These are phyloP conservation scores for Rutstroemia sydowiana DNA, from an alignment of 2,329 filamentous ascomycete species.

Conservation along the genomic window DNA sequence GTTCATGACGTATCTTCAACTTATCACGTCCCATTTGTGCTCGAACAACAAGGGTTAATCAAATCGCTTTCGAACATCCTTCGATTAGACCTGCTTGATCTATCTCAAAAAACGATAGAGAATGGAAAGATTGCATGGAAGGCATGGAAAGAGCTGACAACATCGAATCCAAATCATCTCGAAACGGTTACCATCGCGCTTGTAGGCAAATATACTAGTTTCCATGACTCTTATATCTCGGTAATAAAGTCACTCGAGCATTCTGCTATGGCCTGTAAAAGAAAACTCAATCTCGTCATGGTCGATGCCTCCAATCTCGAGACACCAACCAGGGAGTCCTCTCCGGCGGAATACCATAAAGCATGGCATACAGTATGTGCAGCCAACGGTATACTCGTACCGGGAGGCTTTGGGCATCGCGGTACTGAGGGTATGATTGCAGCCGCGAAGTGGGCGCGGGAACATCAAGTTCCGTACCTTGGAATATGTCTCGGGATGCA, in stretches of 20 bases:
- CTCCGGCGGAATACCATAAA: slow-evolving; percentile 71
- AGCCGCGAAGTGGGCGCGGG: slow-evolving; percentile 78
- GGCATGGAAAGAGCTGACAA: slow-evolving; percentile 48
- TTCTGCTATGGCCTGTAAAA: slow-evolving; percentile 75
- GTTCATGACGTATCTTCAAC: slow-evolving; percentile 87
- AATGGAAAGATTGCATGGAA: slow-evolving; percentile 66
- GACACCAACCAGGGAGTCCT: slow-evolving; percentile 47
- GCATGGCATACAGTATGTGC: slow-evolving; percentile 76
- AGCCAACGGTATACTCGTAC: slow-evolving; percentile 52
- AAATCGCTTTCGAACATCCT: slow-evolving; percentile 57
- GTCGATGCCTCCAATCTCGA: slow-evolving; percentile 84
- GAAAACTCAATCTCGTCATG: slow-evolving; percentile 73
- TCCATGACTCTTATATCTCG: slow-evolving; percentile 79
- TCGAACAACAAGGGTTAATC: slow-evolving; percentile 72
- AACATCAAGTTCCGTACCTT: slow-evolving; percentile 72
- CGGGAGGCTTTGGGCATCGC: slow-evolving; percentile 59
- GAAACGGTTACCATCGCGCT: slow-evolving; percentile 65
- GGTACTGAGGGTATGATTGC: slow-evolving; percentile 87
- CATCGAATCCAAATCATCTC: neutral
- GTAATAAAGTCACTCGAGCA: slow-evolving; percentile 86
- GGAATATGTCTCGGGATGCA: slow-evolving; percentile 74
- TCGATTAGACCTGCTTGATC: slow-evolving; percentile 49
- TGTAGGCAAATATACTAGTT: slow-evolving; percentile 84
- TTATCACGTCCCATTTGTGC: slow-evolving; percentile 87
- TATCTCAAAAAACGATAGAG: slow-evolving; percentile 45